Evolutionary conservation across 495 filamentous ascomycete species (phyloP).

Genomic region (Annulohypoxylon bovei): DNA sequence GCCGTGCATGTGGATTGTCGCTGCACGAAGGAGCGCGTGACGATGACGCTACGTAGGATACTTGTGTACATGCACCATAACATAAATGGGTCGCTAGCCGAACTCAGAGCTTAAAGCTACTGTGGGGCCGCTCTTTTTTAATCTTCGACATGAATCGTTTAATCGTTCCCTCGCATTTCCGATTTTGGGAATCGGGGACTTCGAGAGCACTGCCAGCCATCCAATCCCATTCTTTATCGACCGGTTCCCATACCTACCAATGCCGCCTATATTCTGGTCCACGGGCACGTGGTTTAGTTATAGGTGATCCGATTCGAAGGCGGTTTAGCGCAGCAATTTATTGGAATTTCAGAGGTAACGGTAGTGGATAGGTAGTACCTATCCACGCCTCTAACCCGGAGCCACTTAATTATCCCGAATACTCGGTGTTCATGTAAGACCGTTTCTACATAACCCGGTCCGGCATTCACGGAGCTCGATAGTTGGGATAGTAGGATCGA

Average conservation of each 20-base stretch:
- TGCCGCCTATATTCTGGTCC: neutral
- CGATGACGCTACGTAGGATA: constrained; percentile 33
- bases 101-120: constrained; percentile 18
- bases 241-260: neutral
- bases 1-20: constrained; percentile 28
- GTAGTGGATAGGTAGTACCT: too few relatives aligned
- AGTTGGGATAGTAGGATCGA: constrained; percentile 9
- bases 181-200: neutral
- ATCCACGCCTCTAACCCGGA: neutral
- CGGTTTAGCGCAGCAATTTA: neutral
- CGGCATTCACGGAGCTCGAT: constrained; percentile 1
- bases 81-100: constrained; percentile 9
- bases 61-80: constrained; percentile 15
- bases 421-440: neutral
- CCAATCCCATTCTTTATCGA: neutral
- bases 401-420: neutral
- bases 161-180: neutral
- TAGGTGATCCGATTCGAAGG: neutral
- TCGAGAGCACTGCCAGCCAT: neutral
- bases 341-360: neutral
- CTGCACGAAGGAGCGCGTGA: constrained; percentile 36
- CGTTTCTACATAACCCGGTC: neutral
- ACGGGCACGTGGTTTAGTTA: neutral
- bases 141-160: neutral
- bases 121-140: constrained; percentile 15